Base-by-base conservation (phyloP, 805 yeast species). In the Lipomyces lipofer region DNA sequence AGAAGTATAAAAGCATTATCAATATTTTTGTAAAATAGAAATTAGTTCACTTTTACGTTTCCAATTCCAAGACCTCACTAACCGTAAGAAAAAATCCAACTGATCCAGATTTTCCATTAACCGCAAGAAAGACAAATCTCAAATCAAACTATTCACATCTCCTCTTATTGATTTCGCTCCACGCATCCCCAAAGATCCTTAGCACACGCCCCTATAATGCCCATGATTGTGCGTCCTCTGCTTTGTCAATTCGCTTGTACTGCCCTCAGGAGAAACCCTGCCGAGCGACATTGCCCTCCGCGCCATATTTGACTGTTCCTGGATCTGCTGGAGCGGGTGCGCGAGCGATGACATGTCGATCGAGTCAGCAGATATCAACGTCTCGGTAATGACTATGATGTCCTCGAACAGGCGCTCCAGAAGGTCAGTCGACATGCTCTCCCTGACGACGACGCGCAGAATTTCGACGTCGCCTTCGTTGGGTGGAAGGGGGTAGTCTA, bases 401-500 rank as follows among this genome's bases (percentile, higher is more conserved):
- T 57, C 58, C 19, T 47, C 53, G 19, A 43, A 43, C 28, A 57
- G 52, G 13, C 46, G 49, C 61, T 82, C 85, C 29, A 86, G 70
- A 58, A 87, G 72, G 55, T 77, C 82, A 58, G 84, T 73, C 45
- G 86, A 77, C 68, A 90, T 73, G 51, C 85, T 82, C 62, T 78
- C 79, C 65, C 95, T 80, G 49, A 88, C 89, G 12, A 90, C 97
- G 24, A 91, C 88, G 66, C 97, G 80, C 59, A 90, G 75, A 54
- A 89, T 86, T 71, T 91, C 96, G 43, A 69, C 69, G 52, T 78
- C 75, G 51, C 75, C 78, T 43, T 84, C 82, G 30, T 68, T 65
- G 17, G 77, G 74, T 27, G 96, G 95, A 63, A 90, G 77, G 57
- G 86, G 88, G 71, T 90, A 90, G 75, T 90, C 89, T 62, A 96